These are phyloP conservation scores for Podospora pseudocomata DNA, from an alignment of 495 filamentous ascomycete genomes.

Conservation along the genomic window DNA sequence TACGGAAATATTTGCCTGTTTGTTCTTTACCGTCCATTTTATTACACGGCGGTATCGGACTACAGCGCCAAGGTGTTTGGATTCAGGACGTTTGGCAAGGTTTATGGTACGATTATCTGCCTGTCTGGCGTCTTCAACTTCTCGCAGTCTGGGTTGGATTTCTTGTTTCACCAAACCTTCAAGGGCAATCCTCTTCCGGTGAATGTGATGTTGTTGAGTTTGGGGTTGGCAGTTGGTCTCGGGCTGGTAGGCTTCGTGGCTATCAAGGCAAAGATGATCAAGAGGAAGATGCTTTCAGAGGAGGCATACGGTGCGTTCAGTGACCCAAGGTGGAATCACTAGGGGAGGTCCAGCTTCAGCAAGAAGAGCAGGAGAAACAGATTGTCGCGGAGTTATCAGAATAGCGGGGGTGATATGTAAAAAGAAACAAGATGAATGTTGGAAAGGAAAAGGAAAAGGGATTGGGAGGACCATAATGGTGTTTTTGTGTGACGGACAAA, in stretches of 20 bases:
- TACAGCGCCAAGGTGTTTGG: slow-evolving; percentile 94
- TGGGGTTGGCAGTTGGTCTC: slow-evolving; percentile 58
- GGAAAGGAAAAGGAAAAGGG: background rate
- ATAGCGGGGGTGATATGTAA: background rate
- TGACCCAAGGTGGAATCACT: slow-evolving; percentile 8
- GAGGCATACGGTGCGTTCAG: slow-evolving; percentile 28
- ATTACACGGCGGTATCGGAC: slow-evolving; percentile 77
- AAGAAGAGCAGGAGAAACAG: background rate
- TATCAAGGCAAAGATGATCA: slow-evolving; percentile 27
- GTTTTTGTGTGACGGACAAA: background rate
- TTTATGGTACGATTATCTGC: slow-evolving; percentile 94
- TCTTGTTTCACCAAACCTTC: slow-evolving; percentile 70
- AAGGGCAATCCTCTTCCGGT: slow-evolving; percentile 71
- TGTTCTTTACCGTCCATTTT: slow-evolving; percentile 69
- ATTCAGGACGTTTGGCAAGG: slow-evolving; percentile 89
- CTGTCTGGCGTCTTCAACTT: slow-evolving; percentile 85
- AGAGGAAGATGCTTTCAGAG: slow-evolving; percentile 35
- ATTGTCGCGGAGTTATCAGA: background rate
- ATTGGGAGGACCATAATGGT: background rate
- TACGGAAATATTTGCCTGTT: slow-evolving; percentile 81
- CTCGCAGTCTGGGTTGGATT: slow-evolving; percentile 76
- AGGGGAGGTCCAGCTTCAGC: background rate
- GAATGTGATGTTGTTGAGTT: slow-evolving; percentile 62
- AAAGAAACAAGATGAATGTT: background rate
- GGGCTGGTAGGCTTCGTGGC: slow-evolving; percentile 59